Evolutionary conservation across 306 rosid genomes (phyloP), one percentile per base, ranked within the genome.

Genomic region (Arachis hypogaea): DNA sequence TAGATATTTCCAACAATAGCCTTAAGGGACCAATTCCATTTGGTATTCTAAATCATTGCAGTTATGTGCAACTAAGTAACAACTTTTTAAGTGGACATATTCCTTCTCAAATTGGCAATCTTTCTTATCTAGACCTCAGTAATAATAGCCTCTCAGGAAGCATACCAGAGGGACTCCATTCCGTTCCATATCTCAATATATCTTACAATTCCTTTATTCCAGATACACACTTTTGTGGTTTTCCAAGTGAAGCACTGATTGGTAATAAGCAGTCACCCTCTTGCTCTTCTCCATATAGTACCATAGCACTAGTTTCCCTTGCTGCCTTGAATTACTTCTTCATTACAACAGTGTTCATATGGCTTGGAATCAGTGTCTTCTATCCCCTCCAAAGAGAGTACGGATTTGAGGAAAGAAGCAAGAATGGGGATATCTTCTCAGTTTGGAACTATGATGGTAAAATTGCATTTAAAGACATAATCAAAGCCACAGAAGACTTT

Each of bases 401-500:
- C 1, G 58, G 3, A 67, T 16, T 0, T 22, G 10, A 51, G 58
- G 58, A 16, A 51, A 12, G 4, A 33, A 30, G 30, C 28, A 77
- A 69, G 59, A 69, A 51, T 42, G 81, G 81, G 28, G 64, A 77
- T 18, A 14, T 76, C 5, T 43, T 76, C 7, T 76, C 74, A 16
- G 38, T 76, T 9, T 75, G 73, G 73, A 76, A 76, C 36, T 76
- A 59, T 59, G 80, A 68, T 28, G 75, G 74, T 8, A 76, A 68
- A n/a, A 76, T 76, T 16, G 80, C 80, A 59, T 76, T 47, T 76
- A 69, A 76, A 9, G 80, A 76, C 54, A 68, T 76, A 33, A 50
- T 59, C 12, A 16, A 68, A 9, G 75, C 80, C 41, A 68, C 80
- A 5, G 28, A 76, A 4, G 46, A 75, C 59, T 75, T 75, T 66